phyloP scores from a whole-genome alignment of 1,284 basidiomycete genomes.

The Boletus albobrunnescens region DNA sequence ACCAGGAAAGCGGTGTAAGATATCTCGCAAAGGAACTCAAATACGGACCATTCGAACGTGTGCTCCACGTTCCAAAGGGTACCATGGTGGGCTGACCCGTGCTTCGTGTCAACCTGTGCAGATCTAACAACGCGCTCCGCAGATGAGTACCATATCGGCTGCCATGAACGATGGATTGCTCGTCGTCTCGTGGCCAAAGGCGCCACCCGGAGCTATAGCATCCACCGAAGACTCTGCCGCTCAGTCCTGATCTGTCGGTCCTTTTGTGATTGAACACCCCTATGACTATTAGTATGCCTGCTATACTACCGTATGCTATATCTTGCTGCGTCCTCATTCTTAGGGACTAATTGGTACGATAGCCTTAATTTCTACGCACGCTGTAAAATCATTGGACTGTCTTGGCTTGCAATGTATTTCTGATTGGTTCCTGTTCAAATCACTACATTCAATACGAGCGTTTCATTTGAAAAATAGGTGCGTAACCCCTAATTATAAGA shows the following conservation, averaged over 20 bases:
- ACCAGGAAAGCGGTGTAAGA: constrained; percentile 14
- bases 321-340: neutral
- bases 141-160: constrained; percentile 36
- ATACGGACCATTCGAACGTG: constrained; percentile 31
- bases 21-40: constrained; percentile 31
- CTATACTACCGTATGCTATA: constrained; percentile 9
- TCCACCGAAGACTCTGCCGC: constrained; percentile 7
- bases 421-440: no score
- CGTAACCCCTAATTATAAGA: no score
- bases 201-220: constrained; percentile 19
- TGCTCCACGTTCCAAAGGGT: constrained; percentile 31
- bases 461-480: neutral
- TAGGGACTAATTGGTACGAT: constrained; percentile 21
- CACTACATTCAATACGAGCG: no score
- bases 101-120: constrained; percentile 7
- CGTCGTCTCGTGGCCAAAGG: constrained; percentile 29
- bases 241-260: constrained; percentile 10
- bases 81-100: constrained; percentile 27
- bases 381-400: no score
- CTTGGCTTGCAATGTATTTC: constrained; percentile 1
- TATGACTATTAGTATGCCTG: neutral
- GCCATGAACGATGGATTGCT: constrained; percentile 34
- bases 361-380: neutral
- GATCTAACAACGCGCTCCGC: neutral
- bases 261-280: neutral